A percentile compares a stretch with the other conserved stretches of the same genome.
These are phyloP conservation scores for Tulasnella sp. DNA, from an alignment of 768 basidiomycete genomes.

Conservation along the genomic window DNA sequence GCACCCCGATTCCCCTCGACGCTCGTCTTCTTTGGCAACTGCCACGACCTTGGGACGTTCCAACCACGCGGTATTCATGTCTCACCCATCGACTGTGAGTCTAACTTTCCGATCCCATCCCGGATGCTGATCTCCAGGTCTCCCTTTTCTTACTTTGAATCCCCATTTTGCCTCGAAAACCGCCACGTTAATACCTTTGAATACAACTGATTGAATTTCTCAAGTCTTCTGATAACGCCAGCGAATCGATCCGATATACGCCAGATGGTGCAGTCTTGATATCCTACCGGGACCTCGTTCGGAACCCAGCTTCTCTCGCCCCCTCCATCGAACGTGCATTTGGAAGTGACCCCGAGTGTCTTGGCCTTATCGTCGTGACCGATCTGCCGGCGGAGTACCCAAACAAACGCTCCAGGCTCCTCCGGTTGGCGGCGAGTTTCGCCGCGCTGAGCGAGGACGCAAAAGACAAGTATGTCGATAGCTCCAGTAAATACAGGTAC, in stretches of 20 bases:
- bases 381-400: slow-evolving; percentile 64
- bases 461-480: slow-evolving; percentile 66
- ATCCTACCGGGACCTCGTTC: slow-evolving; percentile 46
- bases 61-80: too few relatives aligned
- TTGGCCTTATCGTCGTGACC: slow-evolving; percentile 71
- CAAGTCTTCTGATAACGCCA: too few relatives aligned
- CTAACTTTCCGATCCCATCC: too few relatives aligned
- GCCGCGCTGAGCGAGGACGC: slow-evolving; percentile 50
- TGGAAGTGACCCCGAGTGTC: slow-evolving; percentile 58
- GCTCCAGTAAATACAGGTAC: slow-evolving; percentile 62
- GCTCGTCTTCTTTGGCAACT: too few relatives aligned
- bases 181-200: too few relatives aligned
- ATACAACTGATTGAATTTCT: too few relatives aligned
- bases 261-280: slow-evolving; percentile 45
- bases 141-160: too few relatives aligned
- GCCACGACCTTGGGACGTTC: too few relatives aligned
- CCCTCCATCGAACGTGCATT: slow-evolving; percentile 58
- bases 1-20: too few relatives aligned
- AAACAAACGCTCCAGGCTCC: slow-evolving; percentile 51
- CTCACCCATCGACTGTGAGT: too few relatives aligned
- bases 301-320: slow-evolving; percentile 40
- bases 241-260: neutral
- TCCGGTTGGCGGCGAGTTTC: slow-evolving; percentile 66
- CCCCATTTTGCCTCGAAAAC: too few relatives aligned
- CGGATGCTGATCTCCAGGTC: too few relatives aligned